Percentiles rank a stretch among this genome's conserved stretches.
Evolutionary conservation across 345 rosid genomes (phyloP).

Genomic region (Lepidium sativum): DNA sequence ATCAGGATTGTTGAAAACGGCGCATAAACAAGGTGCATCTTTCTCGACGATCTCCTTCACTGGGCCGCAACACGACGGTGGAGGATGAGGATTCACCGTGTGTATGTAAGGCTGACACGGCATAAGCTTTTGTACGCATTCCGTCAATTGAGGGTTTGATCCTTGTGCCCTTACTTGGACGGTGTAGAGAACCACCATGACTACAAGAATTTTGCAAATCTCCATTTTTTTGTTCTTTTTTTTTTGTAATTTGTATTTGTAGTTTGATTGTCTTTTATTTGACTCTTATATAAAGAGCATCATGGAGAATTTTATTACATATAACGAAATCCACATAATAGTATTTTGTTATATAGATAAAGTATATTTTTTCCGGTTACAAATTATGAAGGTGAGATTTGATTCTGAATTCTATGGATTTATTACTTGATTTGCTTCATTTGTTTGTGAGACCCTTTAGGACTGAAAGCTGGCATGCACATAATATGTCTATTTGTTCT

Average conservation of each 20-base stretch:
- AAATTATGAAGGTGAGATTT: too few species aligned
- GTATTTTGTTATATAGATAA: too few species aligned
- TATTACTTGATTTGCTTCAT: too few species aligned
- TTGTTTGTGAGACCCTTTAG: too few species aligned
- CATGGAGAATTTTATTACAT: not conserved
- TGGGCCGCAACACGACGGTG: slow-evolving; percentile 45
- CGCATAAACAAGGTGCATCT: slow-evolving; percentile 40
- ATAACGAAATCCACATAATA: too few species aligned
- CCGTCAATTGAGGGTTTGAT: not conserved
- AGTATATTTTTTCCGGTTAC: too few species aligned
- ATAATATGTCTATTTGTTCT: too few species aligned
- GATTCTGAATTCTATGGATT: too few species aligned
- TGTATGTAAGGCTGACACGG: slow-evolving; percentile 39
- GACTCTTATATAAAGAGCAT: not conserved
- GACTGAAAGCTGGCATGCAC: too few species aligned
- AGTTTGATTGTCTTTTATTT: not conserved
- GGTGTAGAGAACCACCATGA: not conserved
- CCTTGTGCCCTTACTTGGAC: slow-evolving; percentile 4
- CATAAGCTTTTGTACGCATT: slow-evolving; percentile 34
- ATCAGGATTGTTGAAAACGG: slow-evolving; percentile 19
- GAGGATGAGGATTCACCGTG: slow-evolving; percentile 24
- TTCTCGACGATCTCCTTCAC: slow-evolving; percentile 28
- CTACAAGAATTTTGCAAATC: not conserved
- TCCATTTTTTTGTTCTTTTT: not conserved
- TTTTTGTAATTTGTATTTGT: not conserved